Conservation (phyloP, 2,329 filamentous ascomycete species). For the Gremmenia infestans region DNA sequence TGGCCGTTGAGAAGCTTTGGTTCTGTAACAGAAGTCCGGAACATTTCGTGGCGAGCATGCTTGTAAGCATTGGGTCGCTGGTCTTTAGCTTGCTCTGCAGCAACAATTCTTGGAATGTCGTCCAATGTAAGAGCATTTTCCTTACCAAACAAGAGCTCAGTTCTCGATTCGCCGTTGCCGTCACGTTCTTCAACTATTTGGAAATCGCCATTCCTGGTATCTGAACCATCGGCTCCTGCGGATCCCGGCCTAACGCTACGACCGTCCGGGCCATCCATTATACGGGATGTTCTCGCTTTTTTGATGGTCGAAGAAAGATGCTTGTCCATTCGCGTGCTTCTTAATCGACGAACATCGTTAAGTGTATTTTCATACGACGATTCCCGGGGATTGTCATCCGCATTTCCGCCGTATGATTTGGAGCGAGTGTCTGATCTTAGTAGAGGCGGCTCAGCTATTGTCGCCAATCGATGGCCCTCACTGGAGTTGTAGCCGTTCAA, state of each 20-base stretch:
- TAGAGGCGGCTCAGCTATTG: constrained; percentile 47
- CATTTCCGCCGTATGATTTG: constrained; percentile 64
- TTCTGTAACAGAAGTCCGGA: constrained; percentile 50
- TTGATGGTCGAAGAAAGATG: constrained; percentile 89
- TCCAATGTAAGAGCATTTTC: constrained; percentile 91
- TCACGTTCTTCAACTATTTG: constrained; percentile 79
- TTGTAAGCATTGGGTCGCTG: constrained; percentile 77
- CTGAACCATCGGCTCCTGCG: constrained; percentile 55
- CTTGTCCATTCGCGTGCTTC: constrained; percentile 91
- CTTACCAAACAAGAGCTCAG: constrained; percentile 81
- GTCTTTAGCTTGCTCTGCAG: constrained; percentile 89
- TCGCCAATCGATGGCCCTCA: constrained; percentile 53
- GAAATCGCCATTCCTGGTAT: constrained; percentile 53
- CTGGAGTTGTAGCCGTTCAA: constrained; percentile 60
- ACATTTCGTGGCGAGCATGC: constrained; percentile 65
- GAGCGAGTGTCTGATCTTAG: constrained; percentile 65
- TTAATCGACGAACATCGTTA: constrained; percentile 85
- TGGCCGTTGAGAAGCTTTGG: constrained; percentile 65
- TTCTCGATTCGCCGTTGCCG: constrained; percentile 60
- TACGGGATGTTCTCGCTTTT: constrained; percentile 82
- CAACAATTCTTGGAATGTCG: constrained; percentile 93
- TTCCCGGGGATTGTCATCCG: constrained; percentile 54
- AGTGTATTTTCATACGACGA: constrained; percentile 93
- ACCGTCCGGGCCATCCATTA: constrained; percentile 83
- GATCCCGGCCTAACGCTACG: constrained; percentile 65